Base-by-base conservation (phyloP, 768 basidiomycete species). In the Mycena galopus region DNA sequence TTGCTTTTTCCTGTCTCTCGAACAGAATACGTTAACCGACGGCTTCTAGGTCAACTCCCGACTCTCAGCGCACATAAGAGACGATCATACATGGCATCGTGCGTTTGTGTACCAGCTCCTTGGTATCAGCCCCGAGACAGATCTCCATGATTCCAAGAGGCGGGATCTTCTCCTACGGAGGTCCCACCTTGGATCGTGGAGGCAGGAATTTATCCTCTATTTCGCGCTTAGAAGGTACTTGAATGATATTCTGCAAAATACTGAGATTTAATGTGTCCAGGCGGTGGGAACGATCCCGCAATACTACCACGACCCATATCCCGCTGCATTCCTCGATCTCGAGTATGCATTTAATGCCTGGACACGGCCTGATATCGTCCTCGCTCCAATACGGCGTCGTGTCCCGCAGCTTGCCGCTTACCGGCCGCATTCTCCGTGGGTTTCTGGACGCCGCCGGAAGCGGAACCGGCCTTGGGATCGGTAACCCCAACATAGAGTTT, bases 31-130 rank as follows among this genome's bases (percentile, higher is more conserved):
- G 10, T 5, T 58, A 35, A 21, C 33, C 35, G 14, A 23, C 11
- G 27, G 27, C 32, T 44, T 56, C 21, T 29, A 58, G 57, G 57
- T 91, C 70, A 87, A 82, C 79, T 57, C 78, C 77, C 69, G 85
- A 94, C 67, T 84, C 87, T 78, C 83, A 86, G 32, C 68, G 73
- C 94, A 94, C 86, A 83, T 94, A 86, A 87, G 87, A 65, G 87
- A 93, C 76, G 94, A 96, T 71, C 91, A 89, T 77, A 95, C 93
- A 39, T 96, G 94, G 94, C 86, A 88, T 61, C 84, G 89, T 25
- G 94, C 95, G 32, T 94, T 94, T 80, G 83, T 90, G 72, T 88
- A 85, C 63, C 91, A 92, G 78, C 91, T 90, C 77, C 79, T 94
- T 53, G 90, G 88, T 59, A 87, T 94, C 63, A 81, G 85, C 11